Base-by-base conservation (phyloP, 805 yeast genomes). In the Saturnispora gosingensis region DNA sequence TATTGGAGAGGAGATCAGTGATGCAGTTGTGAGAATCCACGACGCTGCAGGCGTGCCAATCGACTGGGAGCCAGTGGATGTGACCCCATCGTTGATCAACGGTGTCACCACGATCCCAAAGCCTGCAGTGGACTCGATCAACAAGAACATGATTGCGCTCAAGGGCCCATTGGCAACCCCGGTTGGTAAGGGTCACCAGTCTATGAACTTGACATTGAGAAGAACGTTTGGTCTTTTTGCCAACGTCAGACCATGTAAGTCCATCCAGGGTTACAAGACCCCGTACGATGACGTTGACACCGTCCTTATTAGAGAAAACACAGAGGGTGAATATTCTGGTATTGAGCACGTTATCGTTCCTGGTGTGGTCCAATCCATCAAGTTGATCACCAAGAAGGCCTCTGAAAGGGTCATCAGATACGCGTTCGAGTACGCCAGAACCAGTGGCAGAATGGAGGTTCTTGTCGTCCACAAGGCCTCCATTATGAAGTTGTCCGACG, bases 261-360 rank as follows among this genome's bases (percentile, higher is more conserved):
- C 95, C 54, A 81, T 93, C 60, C 85, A 80, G 56, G 99, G 99
- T 67, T 90, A 80, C 82, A 79, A 89, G 72, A 93, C 98, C 55
- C 95, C 91, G 47, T 86, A 85, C 73, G 75, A 78, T 55, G 78
- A 86, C 69, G 98, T 93, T 58, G 95, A 93, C 74, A 85, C 96
- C 58, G 97, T 91, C 36, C 77, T 93, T 64, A 90, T 93, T 71
- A 89, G 99, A 81, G 99, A 93, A 77, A 93, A 93, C 82, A 91
- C 99, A 59, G 98, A 93, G 74, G 99, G 99, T 78, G 99, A 91
- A 75, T 91, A 91, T 77, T 90, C 97, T 32, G 99, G 99, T 75
- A 90, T 93, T 63, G 99, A 93, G 78, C 99, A 93, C 77, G 85
- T 88, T 58, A 89, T 93, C 59, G 95, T 89, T 53, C 97, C 97